Conservation (phyloP, 305 asterid species). For the Ajuga reptans region DNA sequence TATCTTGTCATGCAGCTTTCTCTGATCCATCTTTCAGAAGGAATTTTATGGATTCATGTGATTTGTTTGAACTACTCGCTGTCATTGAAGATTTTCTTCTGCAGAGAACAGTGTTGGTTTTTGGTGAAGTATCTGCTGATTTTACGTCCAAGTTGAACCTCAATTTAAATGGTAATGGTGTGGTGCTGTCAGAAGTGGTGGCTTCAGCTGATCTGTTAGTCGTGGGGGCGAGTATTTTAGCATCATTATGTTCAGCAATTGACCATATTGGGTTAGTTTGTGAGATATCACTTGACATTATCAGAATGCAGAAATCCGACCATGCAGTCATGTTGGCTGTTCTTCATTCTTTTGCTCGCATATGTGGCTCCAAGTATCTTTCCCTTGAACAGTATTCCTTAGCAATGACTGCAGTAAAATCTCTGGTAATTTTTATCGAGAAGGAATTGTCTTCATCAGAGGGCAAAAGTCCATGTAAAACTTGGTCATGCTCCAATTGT, state of each 20-base stretch:
- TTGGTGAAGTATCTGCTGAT: constrained; percentile 33
- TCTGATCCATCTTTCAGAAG: constrained; percentile 37
- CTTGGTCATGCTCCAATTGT: constrained; percentile 43
- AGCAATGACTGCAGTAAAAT: constrained; percentile 59
- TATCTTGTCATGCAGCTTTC: constrained; percentile 46
- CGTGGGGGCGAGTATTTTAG: constrained; percentile 58
- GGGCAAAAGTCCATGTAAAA: constrained; percentile 23
- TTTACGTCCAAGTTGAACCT: constrained; percentile 30
- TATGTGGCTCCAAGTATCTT: constrained; percentile 60
- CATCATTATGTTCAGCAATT: constrained; percentile 58
- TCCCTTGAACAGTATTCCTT: constrained; percentile 38
- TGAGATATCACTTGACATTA: constrained; percentile 62
- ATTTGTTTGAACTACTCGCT: constrained; percentile 46
- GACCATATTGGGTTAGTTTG: constrained; percentile 65
- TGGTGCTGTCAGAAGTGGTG: constrained; percentile 32
- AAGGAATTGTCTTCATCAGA: constrained; percentile 27
- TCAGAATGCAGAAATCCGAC: constrained; percentile 35
- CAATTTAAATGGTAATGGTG: constrained; percentile 33
- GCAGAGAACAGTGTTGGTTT: constrained; percentile 41
- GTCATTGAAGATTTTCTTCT: constrained; percentile 60
- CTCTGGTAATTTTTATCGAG: constrained; percentile 59
- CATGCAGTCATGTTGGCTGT: constrained; percentile 36
- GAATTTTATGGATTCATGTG: constrained; percentile 41
- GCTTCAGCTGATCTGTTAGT: constrained; percentile 52
- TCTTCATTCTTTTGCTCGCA: constrained; percentile 67